phyloP scores from a whole-genome alignment of 495 filamentous ascomycete species.

The Apiosordaria backusii region DNA sequence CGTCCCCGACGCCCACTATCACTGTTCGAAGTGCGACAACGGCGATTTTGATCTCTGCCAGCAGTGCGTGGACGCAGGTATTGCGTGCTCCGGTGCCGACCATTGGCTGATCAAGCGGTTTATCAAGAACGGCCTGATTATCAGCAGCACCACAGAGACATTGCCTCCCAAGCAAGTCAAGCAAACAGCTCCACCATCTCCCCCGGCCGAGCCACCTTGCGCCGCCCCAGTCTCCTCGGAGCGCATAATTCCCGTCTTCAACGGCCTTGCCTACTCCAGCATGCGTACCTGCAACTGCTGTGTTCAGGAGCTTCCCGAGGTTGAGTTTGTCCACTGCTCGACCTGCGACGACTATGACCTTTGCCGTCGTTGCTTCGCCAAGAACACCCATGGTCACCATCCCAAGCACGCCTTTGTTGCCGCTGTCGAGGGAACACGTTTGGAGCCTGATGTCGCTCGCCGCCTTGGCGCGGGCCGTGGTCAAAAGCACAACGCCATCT shows the following conservation, averaged over 20 bases:
- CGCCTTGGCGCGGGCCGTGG: slow-evolving; percentile 80
- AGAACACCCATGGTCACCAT: slow-evolving; percentile 84
- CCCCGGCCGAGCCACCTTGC: slow-evolving; percentile 22
- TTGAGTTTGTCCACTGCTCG: slow-evolving; percentile 78
- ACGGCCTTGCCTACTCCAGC: slow-evolving; percentile 26
- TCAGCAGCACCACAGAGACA: slow-evolving; percentile 78
- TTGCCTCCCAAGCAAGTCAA: slow-evolving; percentile 58
- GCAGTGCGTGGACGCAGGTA: slow-evolving; percentile 68
- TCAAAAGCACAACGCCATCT: slow-evolving; percentile 79
- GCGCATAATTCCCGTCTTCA: slow-evolving; percentile 26
- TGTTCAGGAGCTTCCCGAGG: slow-evolving; percentile 70
- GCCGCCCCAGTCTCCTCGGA: slow-evolving; percentile 10
- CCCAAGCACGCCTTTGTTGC: slow-evolving; percentile 78
- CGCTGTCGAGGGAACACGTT: slow-evolving; percentile 52
- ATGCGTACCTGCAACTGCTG: slow-evolving; percentile 92
- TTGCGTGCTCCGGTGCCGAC: slow-evolving; percentile 66
- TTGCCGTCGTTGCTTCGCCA: slow-evolving; percentile 74
- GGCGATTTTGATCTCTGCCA: slow-evolving; percentile 95
- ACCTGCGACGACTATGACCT: slow-evolving; percentile 89
- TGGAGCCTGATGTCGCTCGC: slow-evolving; percentile 53
- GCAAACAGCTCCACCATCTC: slow-evolving; percentile 1
- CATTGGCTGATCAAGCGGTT: slow-evolving; percentile 96
- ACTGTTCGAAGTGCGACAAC: slow-evolving; percentile 87
- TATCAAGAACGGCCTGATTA: slow-evolving; percentile 71
- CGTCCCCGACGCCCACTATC: slow-evolving; percentile 81